These are phyloP conservation scores for Chondrus crispus DNA, from an alignment of 23 red algal genomes.

Conservation along the genomic window DNA sequence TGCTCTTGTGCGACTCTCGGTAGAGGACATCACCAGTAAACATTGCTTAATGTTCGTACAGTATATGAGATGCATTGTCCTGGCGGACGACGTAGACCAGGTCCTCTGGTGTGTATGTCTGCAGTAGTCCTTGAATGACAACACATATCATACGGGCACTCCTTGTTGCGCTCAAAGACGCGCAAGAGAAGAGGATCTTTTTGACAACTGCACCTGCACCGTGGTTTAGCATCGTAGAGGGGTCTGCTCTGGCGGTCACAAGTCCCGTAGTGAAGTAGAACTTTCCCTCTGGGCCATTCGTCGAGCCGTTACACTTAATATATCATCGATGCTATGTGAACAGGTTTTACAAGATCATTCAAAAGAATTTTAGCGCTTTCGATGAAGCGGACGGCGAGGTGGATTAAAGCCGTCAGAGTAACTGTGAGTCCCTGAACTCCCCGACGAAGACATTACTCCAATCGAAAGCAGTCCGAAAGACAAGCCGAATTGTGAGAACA, in stretches of 20 bases:
- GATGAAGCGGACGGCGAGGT: too few relatives aligned
- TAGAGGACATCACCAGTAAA: too few relatives aligned
- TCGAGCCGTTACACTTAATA: not conserved
- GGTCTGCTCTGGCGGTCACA: not conserved
- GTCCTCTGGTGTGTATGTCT: not conserved
- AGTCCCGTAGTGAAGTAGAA: not conserved
- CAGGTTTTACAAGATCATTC: not conserved
- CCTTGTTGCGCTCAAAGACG: not conserved
- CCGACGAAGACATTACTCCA: too few relatives aligned
- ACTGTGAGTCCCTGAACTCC: too few relatives aligned
- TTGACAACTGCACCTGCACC: not conserved
- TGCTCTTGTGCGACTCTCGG: too few relatives aligned
- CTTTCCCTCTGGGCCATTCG: not conserved
- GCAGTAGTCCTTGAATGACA: not conserved
- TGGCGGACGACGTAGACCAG: not conserved
- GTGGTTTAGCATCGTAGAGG: not conserved
- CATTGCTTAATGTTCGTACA: not conserved
- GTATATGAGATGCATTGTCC: not conserved
- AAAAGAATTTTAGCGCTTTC: too few relatives aligned
- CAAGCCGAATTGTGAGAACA: too few relatives aligned
- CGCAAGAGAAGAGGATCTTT: too few relatives aligned
- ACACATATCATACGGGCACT: not conserved
- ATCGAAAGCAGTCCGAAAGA: too few relatives aligned
- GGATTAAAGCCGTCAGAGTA: too few relatives aligned
- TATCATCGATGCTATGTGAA: not conserved